Base-by-base conservation (phyloP, 305 asterid species). In the Plantago rigida region DNA sequence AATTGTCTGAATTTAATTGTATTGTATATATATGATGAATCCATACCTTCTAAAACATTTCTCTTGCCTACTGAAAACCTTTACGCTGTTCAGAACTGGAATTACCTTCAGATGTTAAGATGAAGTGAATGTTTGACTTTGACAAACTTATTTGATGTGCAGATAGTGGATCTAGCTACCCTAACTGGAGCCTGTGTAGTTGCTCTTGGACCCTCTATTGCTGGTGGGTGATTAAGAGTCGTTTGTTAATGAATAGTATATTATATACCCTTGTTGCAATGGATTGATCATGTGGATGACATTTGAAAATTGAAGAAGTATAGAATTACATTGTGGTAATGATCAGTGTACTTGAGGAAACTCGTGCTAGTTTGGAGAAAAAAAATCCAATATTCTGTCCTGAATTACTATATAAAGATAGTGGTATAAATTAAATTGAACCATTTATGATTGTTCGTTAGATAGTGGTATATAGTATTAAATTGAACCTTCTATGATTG, bases 141-240 rank as follows among this genome's bases (percentile, higher is more conserved):
- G 62, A 64, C 11, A 2, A 24, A 11, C 48, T 54, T 51, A 51
- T 71, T 47, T 13, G 5, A 65, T 56, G 24, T 68, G 81, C 80
- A 88, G 97, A 84, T 92, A 13, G 85, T 92, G 70, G 99, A 92
- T 74, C 78, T 92, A 69, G 95, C 99, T 60, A 88, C 99, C 56
- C 75, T 92, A 64, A 92, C 99, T 22, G 97, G 97, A 62, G 95
- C 99, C 11, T 88, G 97, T 26, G 28, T 83, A 2, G 75, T 92
- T 36, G 99, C 97, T 68, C 94, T 92, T 78, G 99, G 99, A 41
- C 94, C 95, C 52, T 77, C 97, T 55, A 77, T 92, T 75, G 95
- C 94, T 50, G 97, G 98, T 92, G 72, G 13, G 54, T 73, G 22
- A 1, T 52, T 60, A 51, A 8, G 13, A 41, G 3, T 47, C 54